These are phyloP conservation scores for Cyberlindnera suaveolens DNA, from an alignment of 805 yeast genomes.

Conservation along the genomic window DNA sequence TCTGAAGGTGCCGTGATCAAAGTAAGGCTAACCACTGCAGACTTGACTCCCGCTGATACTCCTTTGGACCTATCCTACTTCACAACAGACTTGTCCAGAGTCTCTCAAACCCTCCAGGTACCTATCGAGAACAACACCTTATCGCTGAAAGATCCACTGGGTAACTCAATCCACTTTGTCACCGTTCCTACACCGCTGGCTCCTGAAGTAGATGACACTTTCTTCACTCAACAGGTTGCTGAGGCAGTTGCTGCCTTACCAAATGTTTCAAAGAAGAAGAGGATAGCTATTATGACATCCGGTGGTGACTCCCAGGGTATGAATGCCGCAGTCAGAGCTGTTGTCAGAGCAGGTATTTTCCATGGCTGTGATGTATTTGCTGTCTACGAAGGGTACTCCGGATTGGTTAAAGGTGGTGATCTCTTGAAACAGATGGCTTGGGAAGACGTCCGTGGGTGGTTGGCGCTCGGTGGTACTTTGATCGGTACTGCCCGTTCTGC, in stretches of 20 bases:
- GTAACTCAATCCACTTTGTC: conserved; percentile 39
- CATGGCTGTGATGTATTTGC: conserved; percentile 88
- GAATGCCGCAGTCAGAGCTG: conserved; percentile 95
- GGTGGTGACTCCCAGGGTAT: conserved; percentile 99
- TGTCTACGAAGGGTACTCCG: conserved; percentile 91
- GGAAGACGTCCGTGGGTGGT: conserved; percentile 94
- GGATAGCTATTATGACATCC: conserved; percentile 93
- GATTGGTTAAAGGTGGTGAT: conserved; percentile 82
- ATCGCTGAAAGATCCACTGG: conserved; percentile 55
- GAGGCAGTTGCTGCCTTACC: neutral
- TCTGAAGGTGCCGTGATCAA: conserved; percentile 42
- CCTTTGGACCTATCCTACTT: conserved; percentile 34
- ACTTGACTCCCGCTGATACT: conserved; percentile 24
- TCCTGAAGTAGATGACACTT: conserved; percentile 7
- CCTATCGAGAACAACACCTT: conserved; percentile 15
- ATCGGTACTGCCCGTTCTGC: conserved; percentile 95
- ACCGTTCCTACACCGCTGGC: conserved; percentile 20
- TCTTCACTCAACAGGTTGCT: conserved; percentile 11
- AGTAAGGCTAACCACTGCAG: conserved; percentile 31
- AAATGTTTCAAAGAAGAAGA: conserved; percentile 23
- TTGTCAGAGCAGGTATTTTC: conserved; percentile 85
- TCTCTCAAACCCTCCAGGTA: conserved; percentile 17
- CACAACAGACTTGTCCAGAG: conserved; percentile 30
- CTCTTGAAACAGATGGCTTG: conserved; percentile 73
- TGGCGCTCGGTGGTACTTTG: conserved; percentile 88